Percentiles rank a stretch among this genome's conserved stretches.
phyloP scores from a whole-genome alignment of 257 asterid species.

The Parsonsia alboflavescens region DNA sequence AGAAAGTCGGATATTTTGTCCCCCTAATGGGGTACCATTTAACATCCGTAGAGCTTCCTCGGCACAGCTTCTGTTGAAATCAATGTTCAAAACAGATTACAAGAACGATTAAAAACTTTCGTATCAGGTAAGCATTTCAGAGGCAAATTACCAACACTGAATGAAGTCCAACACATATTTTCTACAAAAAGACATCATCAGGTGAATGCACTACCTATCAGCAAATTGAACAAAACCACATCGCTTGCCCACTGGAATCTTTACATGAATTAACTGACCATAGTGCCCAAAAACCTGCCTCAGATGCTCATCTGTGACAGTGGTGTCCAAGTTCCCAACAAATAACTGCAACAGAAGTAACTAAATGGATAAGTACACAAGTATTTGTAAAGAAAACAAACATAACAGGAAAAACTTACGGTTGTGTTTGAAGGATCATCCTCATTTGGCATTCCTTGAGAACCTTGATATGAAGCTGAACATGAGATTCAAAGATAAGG shows the following conservation, averaged over 20 bases:
- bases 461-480: slow-evolving; percentile 72
- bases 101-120: not conserved
- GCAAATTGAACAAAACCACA: slow-evolving; percentile 93
- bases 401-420: slow-evolving; percentile 39
- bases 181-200: not conserved
- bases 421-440: slow-evolving; percentile 94
- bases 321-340: slow-evolving; percentile 90
- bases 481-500: slow-evolving; percentile 9
- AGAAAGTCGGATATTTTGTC: slow-evolving; percentile 75
- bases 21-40: slow-evolving; percentile 69
- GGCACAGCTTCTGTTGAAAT: slow-evolving; percentile 49
- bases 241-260: slow-evolving; percentile 83
- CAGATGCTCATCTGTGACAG: slow-evolving; percentile 71
- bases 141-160: not conserved
- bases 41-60: slow-evolving; percentile 66
- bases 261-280: slow-evolving; percentile 76
- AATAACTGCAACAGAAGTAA: slow-evolving; percentile 51
- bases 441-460: slow-evolving; percentile 76
- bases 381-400: not conserved
- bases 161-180: not conserved
- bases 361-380: slow-evolving; percentile 2
- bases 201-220: slow-evolving; percentile 42
- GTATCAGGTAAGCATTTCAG: not conserved
- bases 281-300: slow-evolving; percentile 73
- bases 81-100: slow-evolving; percentile 4